Evolutionary conservation across 2,329 filamentous ascomycete species (phyloP).

Genomic region (Tolypocladium nubicola): DNA sequence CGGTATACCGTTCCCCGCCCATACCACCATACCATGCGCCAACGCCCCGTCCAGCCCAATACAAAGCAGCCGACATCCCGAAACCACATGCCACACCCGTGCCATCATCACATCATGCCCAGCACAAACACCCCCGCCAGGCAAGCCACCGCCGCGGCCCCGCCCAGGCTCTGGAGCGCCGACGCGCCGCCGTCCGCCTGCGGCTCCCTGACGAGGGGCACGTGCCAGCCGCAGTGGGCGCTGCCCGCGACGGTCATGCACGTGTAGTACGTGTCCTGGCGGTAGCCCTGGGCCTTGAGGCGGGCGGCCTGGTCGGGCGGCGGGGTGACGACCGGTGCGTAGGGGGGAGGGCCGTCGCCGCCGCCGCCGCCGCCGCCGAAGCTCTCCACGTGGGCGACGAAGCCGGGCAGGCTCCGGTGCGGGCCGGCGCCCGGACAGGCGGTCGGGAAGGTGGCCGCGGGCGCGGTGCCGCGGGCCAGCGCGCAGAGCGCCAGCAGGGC

Average conservation of each 20-base stretch:
- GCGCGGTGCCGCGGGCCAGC: not conserved
- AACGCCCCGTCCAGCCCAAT: not conserved
- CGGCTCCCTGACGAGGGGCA: conserved; percentile 14
- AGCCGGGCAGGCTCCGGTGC: not conserved
- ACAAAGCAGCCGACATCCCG: not conserved
- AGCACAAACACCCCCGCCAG: conserved; percentile 14
- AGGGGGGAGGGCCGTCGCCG: conserved; percentile 10
- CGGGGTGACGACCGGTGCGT: conserved; percentile 19
- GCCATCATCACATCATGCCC: conserved; percentile 11
- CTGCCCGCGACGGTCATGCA: conserved; percentile 18
- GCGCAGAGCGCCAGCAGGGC: not conserved
- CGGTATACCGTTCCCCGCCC: not conserved
- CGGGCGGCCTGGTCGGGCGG: conserved; percentile 18
- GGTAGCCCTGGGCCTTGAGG: conserved; percentile 19
- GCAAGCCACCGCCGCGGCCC: conserved; percentile 10
- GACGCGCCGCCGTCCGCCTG: conserved; percentile 13
- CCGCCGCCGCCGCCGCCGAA: not conserved
- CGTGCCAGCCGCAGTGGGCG: conserved; percentile 25
- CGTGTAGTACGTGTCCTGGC: conserved; percentile 22
- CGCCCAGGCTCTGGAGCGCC: conserved; percentile 6
- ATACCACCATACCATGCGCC: not conserved
- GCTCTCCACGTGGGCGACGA: not conserved
- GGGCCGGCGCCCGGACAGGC: not conserved
- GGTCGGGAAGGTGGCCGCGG: not conserved
- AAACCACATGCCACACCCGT: too few relatives aligned